Evolutionary conservation across 805 yeast genomes (phyloP), one percentile per base, ranked within the genome.

Genomic region (Candida chauliodis): DNA sequence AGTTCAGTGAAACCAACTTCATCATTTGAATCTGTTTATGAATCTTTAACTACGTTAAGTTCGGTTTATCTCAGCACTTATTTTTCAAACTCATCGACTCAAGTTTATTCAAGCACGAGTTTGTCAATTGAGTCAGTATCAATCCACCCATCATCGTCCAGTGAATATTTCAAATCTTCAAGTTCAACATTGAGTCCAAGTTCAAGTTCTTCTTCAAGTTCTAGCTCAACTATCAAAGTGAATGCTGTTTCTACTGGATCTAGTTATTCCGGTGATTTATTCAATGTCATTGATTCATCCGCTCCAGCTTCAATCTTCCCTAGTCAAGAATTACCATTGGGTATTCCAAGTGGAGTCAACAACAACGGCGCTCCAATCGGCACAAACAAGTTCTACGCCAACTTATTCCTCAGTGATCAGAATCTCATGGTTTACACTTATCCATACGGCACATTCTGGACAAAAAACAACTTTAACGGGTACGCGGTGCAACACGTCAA

Each of bases 351-450:
- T 3, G 76, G 76, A 24, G 79, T 75, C 25, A 58, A 63, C 27
- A 66, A 69, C 42, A 53, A 59, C 36, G 73, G 59, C 23, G 48
- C 45, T 8, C 74, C 72, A 9, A 69, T 74, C 43, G 79, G 80
- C 51, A 87, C 95, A 17, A 85, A 86, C 66, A 85, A 84, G 60
- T 86, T 85, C 58, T 84, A 75, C 59, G 75, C 78, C 25, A 85
- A 86, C 55, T 52, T 84, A 51, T 60, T 80, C 46, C 17, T 41
- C 19, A 81, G 66, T 16, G 59, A 58, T 35, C 87, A 79, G 57
- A 61, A 67, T 17, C 64, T 69, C 36, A 72, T 78, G 35, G 74
- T 73, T 4, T 84, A 74, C 63, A 70, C 83, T 8, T 79, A 77
- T 49, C 95, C 95, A 15, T 85, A 82, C 53, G 69, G 76, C 2